These are phyloP conservation scores for Solanum gracilifrons DNA, from an alignment of 257 asterid genomes.

Conservation along the genomic window DNA sequence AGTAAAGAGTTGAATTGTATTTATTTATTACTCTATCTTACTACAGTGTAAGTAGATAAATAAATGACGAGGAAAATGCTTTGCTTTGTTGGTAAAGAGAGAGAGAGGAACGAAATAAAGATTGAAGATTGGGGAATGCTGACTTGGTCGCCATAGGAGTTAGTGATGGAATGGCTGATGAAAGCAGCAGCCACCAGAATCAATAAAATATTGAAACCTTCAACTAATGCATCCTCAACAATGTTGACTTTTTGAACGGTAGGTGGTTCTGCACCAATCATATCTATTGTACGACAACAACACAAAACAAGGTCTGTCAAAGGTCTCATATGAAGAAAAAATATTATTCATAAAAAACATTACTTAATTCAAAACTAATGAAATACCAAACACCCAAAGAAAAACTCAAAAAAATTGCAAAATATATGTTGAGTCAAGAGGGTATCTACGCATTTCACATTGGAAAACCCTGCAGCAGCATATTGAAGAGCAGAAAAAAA, in stretches of 20 bases:
- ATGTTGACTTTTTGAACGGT: background rate
- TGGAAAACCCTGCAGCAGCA: background rate
- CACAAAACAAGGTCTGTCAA: background rate
- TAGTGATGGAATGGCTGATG: constrained; percentile 20
- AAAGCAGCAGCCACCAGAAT: constrained; percentile 31
- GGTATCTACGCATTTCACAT: background rate
- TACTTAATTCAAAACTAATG: background rate
- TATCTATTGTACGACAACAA: background rate
- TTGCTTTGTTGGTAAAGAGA: background rate
- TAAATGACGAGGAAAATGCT: background rate
- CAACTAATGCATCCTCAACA: background rate
- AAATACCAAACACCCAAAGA: background rate
- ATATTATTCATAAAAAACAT: too few relatives aligned
- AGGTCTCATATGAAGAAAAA: background rate
- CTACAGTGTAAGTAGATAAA: background rate
- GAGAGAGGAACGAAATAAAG: background rate
- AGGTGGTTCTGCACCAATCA: background rate
- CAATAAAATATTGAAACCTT: background rate
- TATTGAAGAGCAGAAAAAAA: background rate
- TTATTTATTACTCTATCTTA: background rate
- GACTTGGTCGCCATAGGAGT: constrained; percentile 34
- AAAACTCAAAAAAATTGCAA: background rate
- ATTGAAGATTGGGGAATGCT: constrained; percentile 3
- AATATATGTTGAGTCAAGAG: background rate
- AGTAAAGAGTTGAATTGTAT: background rate